Percentiles rank a stretch among this genome's conserved stretches.
These are phyloP conservation scores for Lasiodiplodia hormozganensis DNA, from an alignment of 2,329 filamentous ascomycete genomes.

Conservation along the genomic window DNA sequence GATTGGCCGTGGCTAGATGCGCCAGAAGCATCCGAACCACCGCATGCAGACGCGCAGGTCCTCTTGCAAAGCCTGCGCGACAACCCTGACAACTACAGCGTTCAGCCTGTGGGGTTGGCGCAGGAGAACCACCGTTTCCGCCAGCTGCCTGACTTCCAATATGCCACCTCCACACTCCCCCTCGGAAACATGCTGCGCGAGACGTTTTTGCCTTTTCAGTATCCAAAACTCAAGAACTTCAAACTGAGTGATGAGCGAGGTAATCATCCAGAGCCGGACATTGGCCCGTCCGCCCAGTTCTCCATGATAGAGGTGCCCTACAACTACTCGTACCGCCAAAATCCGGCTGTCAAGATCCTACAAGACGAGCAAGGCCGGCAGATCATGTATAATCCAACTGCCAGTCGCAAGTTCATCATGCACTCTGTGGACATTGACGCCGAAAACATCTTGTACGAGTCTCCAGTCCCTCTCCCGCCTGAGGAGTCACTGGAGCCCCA, in stretches of 20 bases:
- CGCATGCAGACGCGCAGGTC: constrained; percentile 37
- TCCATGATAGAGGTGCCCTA: constrained; percentile 77
- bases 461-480: constrained; percentile 63
- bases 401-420: constrained; percentile 60
- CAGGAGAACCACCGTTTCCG: constrained; percentile 87
- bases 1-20: constrained; percentile 63
- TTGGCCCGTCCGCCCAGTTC: constrained; percentile 81
- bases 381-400: constrained; percentile 53
- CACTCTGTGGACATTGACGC: constrained; percentile 68
- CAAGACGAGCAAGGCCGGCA: constrained; percentile 58
- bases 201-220: constrained; percentile 73
- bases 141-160: constrained; percentile 86
- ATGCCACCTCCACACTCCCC: constrained; percentile 69
- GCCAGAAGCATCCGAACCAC: constrained; percentile 15
- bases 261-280: constrained; percentile 70
- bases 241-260: constrained; percentile 47
- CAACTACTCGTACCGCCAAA: constrained; percentile 81
- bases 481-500: constrained; percentile 60
- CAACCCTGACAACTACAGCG: constrained; percentile 69
- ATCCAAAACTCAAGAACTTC: constrained; percentile 68
- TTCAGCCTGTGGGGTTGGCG: constrained; percentile 75
- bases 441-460: constrained; percentile 65
- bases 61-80: constrained; percentile 72
- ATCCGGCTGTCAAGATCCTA: constrained; percentile 73
- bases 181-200: constrained; percentile 76